Conservation (phyloP, 2,329 filamentous ascomycete genomes). For the Colletotrichum eleusines region DNA sequence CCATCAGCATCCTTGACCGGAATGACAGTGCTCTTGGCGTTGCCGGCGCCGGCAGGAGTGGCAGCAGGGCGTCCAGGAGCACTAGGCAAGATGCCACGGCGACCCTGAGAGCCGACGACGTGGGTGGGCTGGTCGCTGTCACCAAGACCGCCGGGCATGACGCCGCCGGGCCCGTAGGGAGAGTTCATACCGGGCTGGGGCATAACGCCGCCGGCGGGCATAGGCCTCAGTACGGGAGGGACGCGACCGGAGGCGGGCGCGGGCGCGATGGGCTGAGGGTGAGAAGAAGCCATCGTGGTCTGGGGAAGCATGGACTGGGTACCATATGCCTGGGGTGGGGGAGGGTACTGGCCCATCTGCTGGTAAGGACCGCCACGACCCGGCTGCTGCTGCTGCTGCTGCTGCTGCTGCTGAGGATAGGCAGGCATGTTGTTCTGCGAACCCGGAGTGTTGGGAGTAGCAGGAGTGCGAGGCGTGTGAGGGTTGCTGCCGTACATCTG, state of each 20-base stretch:
- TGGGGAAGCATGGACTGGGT: constrained; percentile 75
- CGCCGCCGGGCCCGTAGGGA: constrained; percentile 69
- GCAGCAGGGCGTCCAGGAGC: constrained; percentile 88
- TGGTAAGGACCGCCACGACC: constrained; percentile 64
- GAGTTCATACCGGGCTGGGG: constrained; percentile 68
- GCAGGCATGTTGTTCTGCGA: constrained; percentile 65
- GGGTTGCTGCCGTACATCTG: constrained; percentile 69
- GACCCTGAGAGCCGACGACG: constrained; percentile 94
- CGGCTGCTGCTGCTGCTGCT: constrained; percentile 54
- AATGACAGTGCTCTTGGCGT: constrained; percentile 83
- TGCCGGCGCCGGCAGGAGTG: constrained; percentile 74
- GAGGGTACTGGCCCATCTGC: constrained; percentile 68
- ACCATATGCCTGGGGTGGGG: constrained; percentile 66
- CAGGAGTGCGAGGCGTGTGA: constrained; percentile 72
- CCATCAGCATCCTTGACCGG: constrained; percentile 96
- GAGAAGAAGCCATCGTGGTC: constrained; percentile 73
- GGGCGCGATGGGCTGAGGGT: constrained; percentile 82
- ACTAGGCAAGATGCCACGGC: constrained; percentile 90
- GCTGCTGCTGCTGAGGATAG: constrained; percentile 60
- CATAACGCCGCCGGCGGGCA: constrained; percentile 76
- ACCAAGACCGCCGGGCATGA: constrained; percentile 68
- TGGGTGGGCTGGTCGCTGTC: constrained; percentile 81
- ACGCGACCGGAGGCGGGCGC: constrained; percentile 70
- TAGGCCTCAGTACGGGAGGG: constrained; percentile 74
- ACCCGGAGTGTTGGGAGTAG: constrained; percentile 72